These are phyloP conservation scores for Tricholoma matsutake DNA, from an alignment of 768 basidiomycete genomes.

Conservation along the genomic window DNA sequence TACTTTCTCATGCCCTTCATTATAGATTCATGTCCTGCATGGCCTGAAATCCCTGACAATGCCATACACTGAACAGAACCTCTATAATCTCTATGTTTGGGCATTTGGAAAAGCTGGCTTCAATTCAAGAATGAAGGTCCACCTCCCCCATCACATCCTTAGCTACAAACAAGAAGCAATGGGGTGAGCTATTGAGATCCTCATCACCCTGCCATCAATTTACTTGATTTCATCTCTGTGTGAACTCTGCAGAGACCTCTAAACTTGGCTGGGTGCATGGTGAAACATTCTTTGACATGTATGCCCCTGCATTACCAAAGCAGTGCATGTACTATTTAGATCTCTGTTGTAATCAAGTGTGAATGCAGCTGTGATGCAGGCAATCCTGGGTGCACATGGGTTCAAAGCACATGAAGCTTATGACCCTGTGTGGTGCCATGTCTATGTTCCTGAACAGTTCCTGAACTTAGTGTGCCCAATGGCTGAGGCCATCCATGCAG, in stretches of 20 bases:
- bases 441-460: slow-evolving; percentile 13
- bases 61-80: too few relatives aligned
- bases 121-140: slow-evolving; percentile 17
- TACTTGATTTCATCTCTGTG: not conserved
- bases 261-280: slow-evolving; percentile 9
- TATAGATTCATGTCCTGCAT: slow-evolving; percentile 19
- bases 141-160: slow-evolving; percentile 22
- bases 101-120: slow-evolving; percentile 16
- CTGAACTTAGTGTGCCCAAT: slow-evolving; percentile 10
- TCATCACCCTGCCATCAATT: not conserved
- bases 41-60: slow-evolving; percentile 15
- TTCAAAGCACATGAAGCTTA: too few relatives aligned
- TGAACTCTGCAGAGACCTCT: too few relatives aligned
- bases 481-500: slow-evolving; percentile 11
- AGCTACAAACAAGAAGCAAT: slow-evolving; percentile 22
- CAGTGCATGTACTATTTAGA: too few relatives aligned
- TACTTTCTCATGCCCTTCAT: not conserved
- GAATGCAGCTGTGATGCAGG: too few relatives aligned
- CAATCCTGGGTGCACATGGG: slow-evolving; percentile 15
- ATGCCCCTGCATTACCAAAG: slow-evolving; percentile 23
- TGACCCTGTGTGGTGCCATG: too few relatives aligned
- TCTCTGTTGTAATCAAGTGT: too few relatives aligned
- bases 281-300: slow-evolving; percentile 22
- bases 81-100: slow-evolving; percentile 14
- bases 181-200: slow-evolving; percentile 12